phyloP scores from a whole-genome alignment of 139 green algal species.

The Astrephomene gubernaculifera region DNA sequence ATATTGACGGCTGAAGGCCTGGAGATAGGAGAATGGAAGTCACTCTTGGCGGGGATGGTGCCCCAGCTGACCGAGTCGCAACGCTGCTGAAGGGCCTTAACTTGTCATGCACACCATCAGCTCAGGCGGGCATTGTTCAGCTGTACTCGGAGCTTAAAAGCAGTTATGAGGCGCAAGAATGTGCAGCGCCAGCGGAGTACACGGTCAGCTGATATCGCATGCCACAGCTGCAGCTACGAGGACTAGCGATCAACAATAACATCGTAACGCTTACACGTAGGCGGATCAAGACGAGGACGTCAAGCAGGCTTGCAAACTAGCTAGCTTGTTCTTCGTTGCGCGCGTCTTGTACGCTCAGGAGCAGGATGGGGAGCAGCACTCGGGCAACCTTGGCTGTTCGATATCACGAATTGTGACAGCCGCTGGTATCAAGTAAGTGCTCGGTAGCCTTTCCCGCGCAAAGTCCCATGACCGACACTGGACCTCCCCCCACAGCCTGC shows the following conservation, averaged over 20 bases:
- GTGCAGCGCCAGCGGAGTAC: neutral
- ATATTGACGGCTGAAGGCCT: too few species aligned
- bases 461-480: neutral
- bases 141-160: slow-evolving; percentile 16
- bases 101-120: neutral
- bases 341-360: neutral
- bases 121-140: neutral
- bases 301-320: slow-evolving; percentile 35
- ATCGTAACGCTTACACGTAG: neutral
- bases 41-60: neutral
- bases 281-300: slow-evolving; percentile 39
- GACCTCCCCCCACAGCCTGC: slow-evolving; percentile 37
- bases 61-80: neutral
- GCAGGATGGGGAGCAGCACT: neutral
- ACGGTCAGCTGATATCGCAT: neutral
- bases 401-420: slow-evolving; percentile 48
- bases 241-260: too few species aligned
- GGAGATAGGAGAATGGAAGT: too few species aligned
- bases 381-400: neutral
- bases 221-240: too few species aligned
- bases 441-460: neutral
- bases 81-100: slow-evolving; percentile 2
- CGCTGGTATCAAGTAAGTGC: slow-evolving; percentile 47
- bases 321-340: slow-evolving; percentile 32
- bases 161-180: slow-evolving; percentile 3